Conservation (phyloP, 2,329 filamentous ascomycete species). For the Dryadomyces quercus-mongolicae region DNA sequence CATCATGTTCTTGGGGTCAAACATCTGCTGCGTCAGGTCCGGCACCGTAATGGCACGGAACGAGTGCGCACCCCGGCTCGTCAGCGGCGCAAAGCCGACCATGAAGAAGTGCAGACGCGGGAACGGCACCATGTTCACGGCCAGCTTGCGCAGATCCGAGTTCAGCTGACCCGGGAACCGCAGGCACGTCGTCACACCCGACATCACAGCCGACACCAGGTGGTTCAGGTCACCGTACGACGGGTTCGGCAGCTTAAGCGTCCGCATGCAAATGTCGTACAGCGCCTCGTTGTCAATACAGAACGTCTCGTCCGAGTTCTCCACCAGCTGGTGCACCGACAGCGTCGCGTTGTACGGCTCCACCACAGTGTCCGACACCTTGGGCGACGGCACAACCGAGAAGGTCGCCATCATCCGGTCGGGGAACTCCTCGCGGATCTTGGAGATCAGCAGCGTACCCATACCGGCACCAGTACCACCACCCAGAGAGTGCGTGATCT, state of each 20-base stretch:
- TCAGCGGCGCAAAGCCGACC: conserved; percentile 98
- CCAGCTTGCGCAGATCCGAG: conserved; percentile 98
- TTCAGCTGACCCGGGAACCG: conserved; percentile 99
- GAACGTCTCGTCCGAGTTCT: conserved; percentile 99
- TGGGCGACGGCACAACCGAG: conserved; percentile 96
- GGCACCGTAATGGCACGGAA: conserved; percentile 98
- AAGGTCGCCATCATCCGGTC: conserved; percentile 99
- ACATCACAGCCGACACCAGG: conserved; percentile 99
- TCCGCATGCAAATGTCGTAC: conserved; percentile 99
- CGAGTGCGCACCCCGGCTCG: conserved; percentile 70
- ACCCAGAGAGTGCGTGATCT: conserved; percentile 99
- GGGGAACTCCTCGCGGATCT: conserved; percentile 99
- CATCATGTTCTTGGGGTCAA: conserved; percentile 99
- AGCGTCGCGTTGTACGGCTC: conserved; percentile 99
- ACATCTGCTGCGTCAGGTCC: conserved; percentile 99
- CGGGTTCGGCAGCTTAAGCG: conserved; percentile 95
- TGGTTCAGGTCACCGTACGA: conserved; percentile 99
- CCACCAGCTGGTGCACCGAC: conserved; percentile 96
- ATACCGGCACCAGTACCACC: conserved; percentile 99
- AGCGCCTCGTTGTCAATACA: conserved; percentile 99
- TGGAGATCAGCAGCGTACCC: conserved; percentile 98
- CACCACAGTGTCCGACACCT: conserved; percentile 98
- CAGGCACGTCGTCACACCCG: conserved; percentile 93
- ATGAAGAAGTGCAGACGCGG: conserved; percentile 99
- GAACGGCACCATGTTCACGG: conserved; percentile 99